Conservation (phyloP, 805 yeast genomes). For the Wickerhamomyces pijperi region DNA sequence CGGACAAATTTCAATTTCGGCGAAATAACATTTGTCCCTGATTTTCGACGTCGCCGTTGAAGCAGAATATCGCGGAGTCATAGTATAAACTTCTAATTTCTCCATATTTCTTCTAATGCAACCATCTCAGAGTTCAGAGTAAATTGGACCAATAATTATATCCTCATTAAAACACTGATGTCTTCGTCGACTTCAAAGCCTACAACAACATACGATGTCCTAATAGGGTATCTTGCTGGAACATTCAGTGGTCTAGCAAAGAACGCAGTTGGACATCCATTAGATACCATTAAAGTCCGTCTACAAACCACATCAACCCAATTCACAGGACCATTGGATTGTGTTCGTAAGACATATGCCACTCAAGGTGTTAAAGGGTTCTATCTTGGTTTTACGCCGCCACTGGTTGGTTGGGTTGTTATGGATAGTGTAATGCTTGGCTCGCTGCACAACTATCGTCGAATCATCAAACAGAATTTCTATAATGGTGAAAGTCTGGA, state of each 20-base stretch:
- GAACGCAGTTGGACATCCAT: slow-evolving; percentile 87
- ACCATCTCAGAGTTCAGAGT: no score
- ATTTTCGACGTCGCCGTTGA: no score
- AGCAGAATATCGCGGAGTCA: no score
- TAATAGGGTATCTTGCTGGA: slow-evolving; percentile 76
- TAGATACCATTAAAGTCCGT: slow-evolving; percentile 82
- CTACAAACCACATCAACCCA: slow-evolving; percentile 66
- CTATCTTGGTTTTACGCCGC: slow-evolving; percentile 88
- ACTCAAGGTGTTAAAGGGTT: slow-evolving; percentile 74
- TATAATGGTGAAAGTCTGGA: slow-evolving; percentile 58
- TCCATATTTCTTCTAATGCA: no score
- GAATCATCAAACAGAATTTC: slow-evolving; percentile 51
- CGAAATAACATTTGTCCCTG: no score
- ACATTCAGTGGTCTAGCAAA: slow-evolving; percentile 80
- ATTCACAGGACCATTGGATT: slow-evolving; percentile 76
- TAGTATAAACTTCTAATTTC: no score
- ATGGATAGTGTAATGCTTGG: slow-evolving; percentile 93
- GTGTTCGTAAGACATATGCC: slow-evolving; percentile 57
- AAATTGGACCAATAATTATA: no score
- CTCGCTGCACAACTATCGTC: slow-evolving; percentile 66
- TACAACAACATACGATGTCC: slow-evolving; percentile 15
- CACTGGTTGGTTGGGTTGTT: slow-evolving; percentile 84
- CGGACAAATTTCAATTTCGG: no score
- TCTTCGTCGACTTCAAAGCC: no score
- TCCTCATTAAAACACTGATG: no score